Percentiles rank a stretch among this genome's conserved stretches.
phyloP scores from a whole-genome alignment of 2,329 filamentous ascomycete species.

The Fusarium duplospermum region DNA sequence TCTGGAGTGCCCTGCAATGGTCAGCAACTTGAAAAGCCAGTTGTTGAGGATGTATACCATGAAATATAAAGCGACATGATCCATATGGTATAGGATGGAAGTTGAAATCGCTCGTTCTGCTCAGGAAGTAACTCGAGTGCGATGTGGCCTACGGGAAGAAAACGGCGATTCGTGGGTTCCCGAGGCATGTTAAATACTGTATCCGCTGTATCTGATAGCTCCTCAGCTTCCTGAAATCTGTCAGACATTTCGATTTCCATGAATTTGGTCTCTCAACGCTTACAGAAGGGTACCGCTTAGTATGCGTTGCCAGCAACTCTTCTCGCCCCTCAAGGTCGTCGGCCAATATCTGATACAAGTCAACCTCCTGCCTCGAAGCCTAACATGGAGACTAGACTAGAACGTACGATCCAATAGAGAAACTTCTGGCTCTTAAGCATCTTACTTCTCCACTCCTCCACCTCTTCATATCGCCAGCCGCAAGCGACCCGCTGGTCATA shows the following conservation, averaged over 20 bases:
- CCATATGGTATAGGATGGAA: background rate
- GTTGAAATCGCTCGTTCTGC: background rate
- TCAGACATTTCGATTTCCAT: background rate
- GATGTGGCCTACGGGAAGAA: background rate
- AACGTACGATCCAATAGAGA: background rate
- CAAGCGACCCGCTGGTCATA: background rate
- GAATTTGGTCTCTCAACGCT: background rate
- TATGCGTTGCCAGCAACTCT: background rate
- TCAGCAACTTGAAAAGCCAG: fast-evolving
- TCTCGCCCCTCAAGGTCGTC: background rate
- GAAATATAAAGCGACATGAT: background rate
- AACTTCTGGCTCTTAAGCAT: background rate
- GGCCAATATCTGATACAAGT: background rate
- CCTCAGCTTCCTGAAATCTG: background rate
- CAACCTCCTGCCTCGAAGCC: background rate
- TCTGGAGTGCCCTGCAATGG: background rate
- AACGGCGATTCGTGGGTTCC: background rate
- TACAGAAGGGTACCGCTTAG: background rate
- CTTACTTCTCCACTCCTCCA: background rate
- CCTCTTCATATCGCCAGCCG: background rate
- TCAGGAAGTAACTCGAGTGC: background rate
- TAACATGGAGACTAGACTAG: too few species aligned
- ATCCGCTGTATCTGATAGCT: background rate
- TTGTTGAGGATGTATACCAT: background rate
- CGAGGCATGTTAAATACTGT: background rate